Conservation (phyloP, 305 asterid species). For the Euphrasia arctica region DNA sequence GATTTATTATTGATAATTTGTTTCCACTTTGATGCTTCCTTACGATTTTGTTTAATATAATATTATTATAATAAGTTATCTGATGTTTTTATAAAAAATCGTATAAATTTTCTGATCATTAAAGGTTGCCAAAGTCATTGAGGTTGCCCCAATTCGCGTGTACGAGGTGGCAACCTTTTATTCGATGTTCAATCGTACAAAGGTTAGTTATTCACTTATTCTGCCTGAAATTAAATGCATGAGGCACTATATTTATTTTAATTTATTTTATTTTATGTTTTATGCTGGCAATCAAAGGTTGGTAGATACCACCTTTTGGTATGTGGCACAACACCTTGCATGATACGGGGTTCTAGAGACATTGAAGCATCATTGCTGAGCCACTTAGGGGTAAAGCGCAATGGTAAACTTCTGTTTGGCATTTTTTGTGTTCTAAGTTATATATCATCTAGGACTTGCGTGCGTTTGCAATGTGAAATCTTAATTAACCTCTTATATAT, state of each 20-base stretch:
- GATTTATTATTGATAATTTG: neutral
- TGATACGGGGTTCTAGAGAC: slow-evolving; percentile 95
- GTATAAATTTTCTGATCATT: slow-evolving; percentile 17
- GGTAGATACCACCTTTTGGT: slow-evolving; percentile 97
- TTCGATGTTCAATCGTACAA: slow-evolving; percentile 90
- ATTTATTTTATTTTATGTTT: slow-evolving; percentile 21
- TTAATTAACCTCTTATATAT: slow-evolving; percentile 20
- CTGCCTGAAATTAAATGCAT: slow-evolving; percentile 14
- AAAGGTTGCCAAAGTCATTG: slow-evolving; percentile 88
- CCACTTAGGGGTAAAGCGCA: slow-evolving; percentile 94
- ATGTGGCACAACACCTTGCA: slow-evolving; percentile 98
- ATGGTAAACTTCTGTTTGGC: slow-evolving; percentile 47
- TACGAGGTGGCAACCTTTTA: slow-evolving; percentile 97
- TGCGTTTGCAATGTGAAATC: slow-evolving; percentile 12
- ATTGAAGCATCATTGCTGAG: slow-evolving; percentile 82
- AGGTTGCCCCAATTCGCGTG: slow-evolving; percentile 98
- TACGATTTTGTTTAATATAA: slow-evolving; percentile 16
- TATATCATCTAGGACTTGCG: neutral
- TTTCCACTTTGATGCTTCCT: slow-evolving; percentile 17
- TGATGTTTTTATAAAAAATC: slow-evolving; percentile 4
- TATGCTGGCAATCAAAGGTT: slow-evolving; percentile 48
- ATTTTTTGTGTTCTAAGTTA: slow-evolving; percentile 7
- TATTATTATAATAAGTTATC: slow-evolving; percentile 8
- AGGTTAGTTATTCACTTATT: slow-evolving; percentile 50
- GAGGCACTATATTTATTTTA: slow-evolving; percentile 18